These are phyloP conservation scores for Trichoderma cornu-damae DNA, from an alignment of 2,329 filamentous ascomycete genomes.

Conservation along the genomic window DNA sequence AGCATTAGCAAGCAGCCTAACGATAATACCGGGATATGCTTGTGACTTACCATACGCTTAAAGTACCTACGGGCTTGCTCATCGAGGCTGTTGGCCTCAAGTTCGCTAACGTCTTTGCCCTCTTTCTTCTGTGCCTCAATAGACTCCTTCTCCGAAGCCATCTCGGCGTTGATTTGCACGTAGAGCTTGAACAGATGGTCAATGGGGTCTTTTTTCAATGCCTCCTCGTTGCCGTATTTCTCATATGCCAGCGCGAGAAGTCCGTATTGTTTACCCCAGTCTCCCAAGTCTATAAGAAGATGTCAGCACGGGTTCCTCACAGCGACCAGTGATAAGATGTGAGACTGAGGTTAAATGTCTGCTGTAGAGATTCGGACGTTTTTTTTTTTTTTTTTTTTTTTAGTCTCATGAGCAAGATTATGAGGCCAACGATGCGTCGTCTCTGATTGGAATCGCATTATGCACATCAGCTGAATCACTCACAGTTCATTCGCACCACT, in stretches of 20 bases:
- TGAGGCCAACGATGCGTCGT: not conserved
- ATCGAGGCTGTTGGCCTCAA: constrained; percentile 57
- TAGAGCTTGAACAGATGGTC: constrained; percentile 80
- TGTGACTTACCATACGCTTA: constrained; percentile 50
- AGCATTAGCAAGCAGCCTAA: not conserved
- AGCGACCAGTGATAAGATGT: no score
- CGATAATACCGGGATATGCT: not conserved
- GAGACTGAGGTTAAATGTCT: not conserved
- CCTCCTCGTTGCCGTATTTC: constrained; percentile 68
- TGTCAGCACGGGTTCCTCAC: not conserved
- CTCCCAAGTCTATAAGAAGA: constrained; percentile 55
- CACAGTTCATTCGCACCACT: constrained; percentile 62
- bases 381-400: not conserved
- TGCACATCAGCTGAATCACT: constrained; percentile 4
- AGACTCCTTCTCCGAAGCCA: constrained; percentile 60
- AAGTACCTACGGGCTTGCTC: constrained; percentile 71
- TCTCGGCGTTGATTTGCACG: constrained; percentile 67
- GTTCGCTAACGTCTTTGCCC: constrained; percentile 44
- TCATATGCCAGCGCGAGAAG: constrained; percentile 70
- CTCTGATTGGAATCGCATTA: not conserved
- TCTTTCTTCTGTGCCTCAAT: constrained; percentile 53
- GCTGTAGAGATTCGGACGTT: no score
- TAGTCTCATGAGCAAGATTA: not conserved
- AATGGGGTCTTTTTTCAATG: constrained; percentile 67
- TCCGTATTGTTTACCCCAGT: constrained; percentile 76